These are phyloP conservation scores for Linnemannia hyalina DNA, from an alignment of 192 early-diverging fungal genomes.

Conservation along the genomic window DNA sequence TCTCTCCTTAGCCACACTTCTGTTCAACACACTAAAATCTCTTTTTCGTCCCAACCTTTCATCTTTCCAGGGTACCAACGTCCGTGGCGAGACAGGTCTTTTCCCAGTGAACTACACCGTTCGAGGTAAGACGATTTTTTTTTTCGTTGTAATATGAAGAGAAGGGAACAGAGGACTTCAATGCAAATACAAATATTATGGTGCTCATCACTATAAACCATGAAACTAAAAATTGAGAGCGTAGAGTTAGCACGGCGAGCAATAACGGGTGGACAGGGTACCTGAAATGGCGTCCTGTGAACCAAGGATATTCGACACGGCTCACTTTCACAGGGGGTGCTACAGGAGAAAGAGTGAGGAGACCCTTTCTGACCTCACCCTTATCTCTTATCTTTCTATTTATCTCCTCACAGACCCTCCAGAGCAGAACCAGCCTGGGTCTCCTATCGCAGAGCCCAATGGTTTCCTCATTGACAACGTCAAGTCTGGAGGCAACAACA, in stretches of 20 bases:
- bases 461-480: neutral
- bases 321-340: neutral
- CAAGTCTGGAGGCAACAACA: neutral
- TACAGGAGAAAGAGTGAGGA: neutral
- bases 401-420: constrained; percentile 8
- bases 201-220: neutral
- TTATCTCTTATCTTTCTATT: neutral
- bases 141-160: neutral
- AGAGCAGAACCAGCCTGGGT: constrained; percentile 19
- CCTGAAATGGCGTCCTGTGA: constrained; percentile 3
- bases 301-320: neutral
- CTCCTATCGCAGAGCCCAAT: constrained; percentile 7
- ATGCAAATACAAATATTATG: neutral
- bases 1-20: neutral
- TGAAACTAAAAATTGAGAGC: constrained; percentile 1
- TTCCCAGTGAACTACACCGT: constrained; percentile 79
- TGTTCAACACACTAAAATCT: neutral
- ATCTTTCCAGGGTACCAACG: constrained; percentile 70
- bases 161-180: neutral
- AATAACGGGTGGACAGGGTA: constrained; percentile 5
- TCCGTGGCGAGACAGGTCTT: constrained; percentile 70
- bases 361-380: neutral
- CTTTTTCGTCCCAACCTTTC: neutral
- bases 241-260: neutral
- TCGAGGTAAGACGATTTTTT: constrained; percentile 32